Conservation (phyloP, 106 monocot genomes). For the Allium sativum region DNA sequence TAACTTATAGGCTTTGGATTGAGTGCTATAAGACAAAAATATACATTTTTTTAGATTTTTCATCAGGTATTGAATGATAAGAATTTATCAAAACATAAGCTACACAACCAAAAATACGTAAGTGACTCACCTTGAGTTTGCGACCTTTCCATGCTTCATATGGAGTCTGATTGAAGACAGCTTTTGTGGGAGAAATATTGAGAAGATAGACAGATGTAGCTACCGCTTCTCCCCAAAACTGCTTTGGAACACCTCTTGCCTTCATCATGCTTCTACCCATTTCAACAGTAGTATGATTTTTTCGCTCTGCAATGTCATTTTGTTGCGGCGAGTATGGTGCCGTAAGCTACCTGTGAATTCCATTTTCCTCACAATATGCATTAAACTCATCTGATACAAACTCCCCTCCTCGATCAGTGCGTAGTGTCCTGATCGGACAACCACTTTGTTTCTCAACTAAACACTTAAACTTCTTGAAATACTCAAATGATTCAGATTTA, state of each 20-base stretch:
- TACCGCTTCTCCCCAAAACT: no score
- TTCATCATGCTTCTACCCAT: background rate
- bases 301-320: no score
- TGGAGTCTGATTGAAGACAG: no score
- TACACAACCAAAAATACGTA: no score
- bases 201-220: no score
- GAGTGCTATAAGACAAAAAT: background rate
- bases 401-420: constrained; percentile 4
- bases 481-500: constrained; percentile 1
- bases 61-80: background rate
- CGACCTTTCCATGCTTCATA: no score
- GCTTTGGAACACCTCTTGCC: background rate
- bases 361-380: background rate
- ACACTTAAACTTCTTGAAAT: background rate
- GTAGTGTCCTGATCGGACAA: background rate
- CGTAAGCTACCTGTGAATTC: no score
- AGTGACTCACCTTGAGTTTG: background rate
- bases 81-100: background rate
- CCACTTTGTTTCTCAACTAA: constrained; percentile 1
- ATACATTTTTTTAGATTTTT: no score
- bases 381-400: background rate
- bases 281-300: no score
- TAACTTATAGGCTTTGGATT: constrained; percentile 5
- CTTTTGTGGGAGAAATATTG: no score
- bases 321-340: no score